These are phyloP conservation scores for Luffa aegyptiaca DNA, from an alignment of 306 rosid species.

Conservation along the genomic window DNA sequence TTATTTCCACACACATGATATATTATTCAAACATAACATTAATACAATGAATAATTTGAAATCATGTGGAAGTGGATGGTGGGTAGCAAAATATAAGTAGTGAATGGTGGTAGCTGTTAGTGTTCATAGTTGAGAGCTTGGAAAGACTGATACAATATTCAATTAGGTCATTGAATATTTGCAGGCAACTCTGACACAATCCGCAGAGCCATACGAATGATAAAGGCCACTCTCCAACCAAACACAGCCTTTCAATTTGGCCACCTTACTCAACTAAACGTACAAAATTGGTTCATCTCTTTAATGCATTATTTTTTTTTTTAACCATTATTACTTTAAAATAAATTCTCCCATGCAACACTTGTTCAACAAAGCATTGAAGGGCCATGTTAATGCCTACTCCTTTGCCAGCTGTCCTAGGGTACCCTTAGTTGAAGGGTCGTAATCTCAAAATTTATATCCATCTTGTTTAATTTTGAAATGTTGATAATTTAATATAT, in stretches of 20 bases:
- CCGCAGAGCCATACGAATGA: background rate
- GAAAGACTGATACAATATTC: background rate
- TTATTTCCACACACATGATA: background rate
- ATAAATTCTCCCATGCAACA: background rate
- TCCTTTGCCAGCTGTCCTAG: background rate
- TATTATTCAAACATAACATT: background rate
- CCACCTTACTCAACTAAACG: background rate
- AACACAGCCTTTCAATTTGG: background rate
- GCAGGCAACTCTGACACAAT: conserved; percentile 1
- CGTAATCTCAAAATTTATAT: background rate
- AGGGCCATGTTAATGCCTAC: background rate
- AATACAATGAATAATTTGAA: background rate
- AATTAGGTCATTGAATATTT: background rate
- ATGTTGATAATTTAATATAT: too few species aligned
- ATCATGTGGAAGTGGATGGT: background rate
- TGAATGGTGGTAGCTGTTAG: background rate
- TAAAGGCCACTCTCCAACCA: background rate
- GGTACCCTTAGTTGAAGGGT: background rate
- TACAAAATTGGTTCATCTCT: background rate
- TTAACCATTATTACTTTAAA: background rate
- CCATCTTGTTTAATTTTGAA: background rate
- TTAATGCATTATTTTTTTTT: background rate
- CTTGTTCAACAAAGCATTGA: background rate
- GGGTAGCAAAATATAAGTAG: background rate
- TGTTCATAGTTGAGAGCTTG: background rate